Conservation (phyloP, 2,329 filamentous ascomycete species). For the Bipolaris zeicola region DNA sequence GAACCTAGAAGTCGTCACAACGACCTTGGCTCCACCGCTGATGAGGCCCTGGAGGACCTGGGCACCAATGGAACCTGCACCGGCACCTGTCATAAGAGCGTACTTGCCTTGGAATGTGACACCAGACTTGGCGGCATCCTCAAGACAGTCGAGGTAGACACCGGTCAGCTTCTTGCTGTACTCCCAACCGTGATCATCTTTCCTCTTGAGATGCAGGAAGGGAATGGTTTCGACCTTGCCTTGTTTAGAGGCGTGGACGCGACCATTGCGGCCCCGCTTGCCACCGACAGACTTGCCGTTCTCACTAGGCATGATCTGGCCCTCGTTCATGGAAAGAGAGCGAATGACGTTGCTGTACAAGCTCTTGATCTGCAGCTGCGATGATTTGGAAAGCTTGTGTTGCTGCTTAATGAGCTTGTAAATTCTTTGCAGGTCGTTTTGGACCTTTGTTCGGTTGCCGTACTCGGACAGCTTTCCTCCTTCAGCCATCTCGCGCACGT, state of each 20-base stretch:
- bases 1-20: conserved; percentile 96
- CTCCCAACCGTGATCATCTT: conserved; percentile 93
- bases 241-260: conserved; percentile 64
- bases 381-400: conserved; percentile 95
- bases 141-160: conserved; percentile 87
- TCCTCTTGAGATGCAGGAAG: conserved; percentile 95
- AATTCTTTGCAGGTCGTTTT: conserved; percentile 90
- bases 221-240: conserved; percentile 97
- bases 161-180: conserved; percentile 99
- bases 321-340: conserved; percentile 96
- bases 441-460: conserved; percentile 96
- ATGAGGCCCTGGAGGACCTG: conserved; percentile 95
- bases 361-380: conserved; percentile 93
- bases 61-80: conserved; percentile 95
- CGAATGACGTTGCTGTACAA: conserved; percentile 94
- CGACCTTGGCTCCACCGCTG: conserved; percentile 93
- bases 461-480: conserved; percentile 99
- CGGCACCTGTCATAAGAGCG: conserved; percentile 96
- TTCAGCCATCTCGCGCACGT: conserved; percentile 97
- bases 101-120: conserved; percentile 95
- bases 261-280: conserved; percentile 62
- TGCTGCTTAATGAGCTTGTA: conserved; percentile 99
- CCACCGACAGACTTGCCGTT: conserved; percentile 68
- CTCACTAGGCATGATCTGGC: conserved; percentile 91
- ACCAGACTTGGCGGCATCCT: conserved; percentile 84